These are phyloP conservation scores for Candida glucosophila DNA, from an alignment of 1,139 yeast species.

Conservation along the genomic window DNA sequence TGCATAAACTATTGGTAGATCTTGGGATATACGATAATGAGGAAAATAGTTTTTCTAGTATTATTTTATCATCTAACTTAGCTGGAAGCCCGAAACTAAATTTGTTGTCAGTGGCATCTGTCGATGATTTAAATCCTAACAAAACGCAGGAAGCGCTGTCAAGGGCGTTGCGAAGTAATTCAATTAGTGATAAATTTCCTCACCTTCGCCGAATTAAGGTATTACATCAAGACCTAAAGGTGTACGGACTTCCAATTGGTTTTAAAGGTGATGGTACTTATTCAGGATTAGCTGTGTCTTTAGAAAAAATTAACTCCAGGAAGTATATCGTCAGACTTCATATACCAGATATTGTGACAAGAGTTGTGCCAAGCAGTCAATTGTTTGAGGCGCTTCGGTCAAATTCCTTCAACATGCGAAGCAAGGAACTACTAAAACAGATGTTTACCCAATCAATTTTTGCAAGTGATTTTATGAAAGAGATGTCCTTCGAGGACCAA, in stretches of 20 bases:
- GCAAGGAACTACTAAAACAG: slow-evolving; percentile 9
- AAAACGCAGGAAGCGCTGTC: too few species aligned
- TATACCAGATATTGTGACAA: slow-evolving; percentile 33
- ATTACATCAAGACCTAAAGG: slow-evolving; percentile 20
- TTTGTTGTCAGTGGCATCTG: slow-evolving; percentile 13
- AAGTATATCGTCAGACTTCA: slow-evolving; percentile 29
- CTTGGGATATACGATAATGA: slow-evolving; percentile 18
- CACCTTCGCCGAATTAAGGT: slow-evolving; percentile 17
- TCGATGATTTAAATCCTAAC: slow-evolving; percentile 13
- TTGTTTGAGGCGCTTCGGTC: slow-evolving; percentile 10
- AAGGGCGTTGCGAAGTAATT: slow-evolving; percentile 1
- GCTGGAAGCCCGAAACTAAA: slow-evolving; percentile 14
- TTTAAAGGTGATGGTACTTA: neutral
- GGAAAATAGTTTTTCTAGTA: slow-evolving; percentile 18
- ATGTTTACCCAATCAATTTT: too few species aligned
- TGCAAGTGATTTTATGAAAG: slow-evolving; percentile 5
- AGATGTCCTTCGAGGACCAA: slow-evolving; percentile 10
- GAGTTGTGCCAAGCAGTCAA: slow-evolving; percentile 18
- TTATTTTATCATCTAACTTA: slow-evolving; percentile 21
- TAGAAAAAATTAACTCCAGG: slow-evolving; percentile 24
- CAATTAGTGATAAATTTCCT: slow-evolving; percentile 15
- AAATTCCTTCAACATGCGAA: slow-evolving; percentile 6
- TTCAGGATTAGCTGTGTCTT: slow-evolving; percentile 20
- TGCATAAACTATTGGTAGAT: slow-evolving; percentile 13
- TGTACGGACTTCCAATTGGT: slow-evolving; percentile 20